Conservation (phyloP, 345 rosid genomes). For the Rhodamnia argentea region DNA sequence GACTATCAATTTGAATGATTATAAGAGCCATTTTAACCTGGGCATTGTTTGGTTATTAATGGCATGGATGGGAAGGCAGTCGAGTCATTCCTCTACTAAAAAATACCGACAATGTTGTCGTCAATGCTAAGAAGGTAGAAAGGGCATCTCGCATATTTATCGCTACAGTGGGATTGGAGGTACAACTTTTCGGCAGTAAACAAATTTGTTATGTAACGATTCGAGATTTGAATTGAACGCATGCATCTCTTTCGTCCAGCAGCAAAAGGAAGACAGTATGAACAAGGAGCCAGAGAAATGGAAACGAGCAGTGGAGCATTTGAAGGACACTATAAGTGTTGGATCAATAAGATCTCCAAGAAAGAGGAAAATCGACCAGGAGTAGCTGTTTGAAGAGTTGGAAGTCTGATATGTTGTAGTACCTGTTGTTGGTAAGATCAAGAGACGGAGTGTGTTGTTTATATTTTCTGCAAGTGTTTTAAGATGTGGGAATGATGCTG, state of each 20-base stretch:
- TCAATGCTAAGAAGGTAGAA: background rate
- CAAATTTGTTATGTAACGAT: too few species aligned
- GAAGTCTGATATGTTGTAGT: background rate
- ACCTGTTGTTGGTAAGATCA: background rate
- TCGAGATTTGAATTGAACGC: too few species aligned
- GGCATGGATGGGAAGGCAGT: background rate
- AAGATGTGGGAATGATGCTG: background rate
- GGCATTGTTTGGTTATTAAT: background rate
- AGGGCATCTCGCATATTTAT: background rate
- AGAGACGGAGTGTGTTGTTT: background rate
- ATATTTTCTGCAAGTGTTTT: background rate
- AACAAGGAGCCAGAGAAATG: background rate
- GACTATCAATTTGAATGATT: background rate
- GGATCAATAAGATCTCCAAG: background rate
- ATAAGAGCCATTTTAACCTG: background rate
- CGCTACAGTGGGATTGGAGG: background rate
- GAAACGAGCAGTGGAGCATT: background rate
- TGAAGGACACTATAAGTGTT: background rate
- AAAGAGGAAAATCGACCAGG: background rate
- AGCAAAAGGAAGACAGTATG: background rate
- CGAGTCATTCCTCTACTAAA: background rate
- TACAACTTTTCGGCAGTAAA: background rate
- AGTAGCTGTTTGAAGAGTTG: background rate
- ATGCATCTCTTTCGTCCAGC: background rate
- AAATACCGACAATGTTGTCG: too few species aligned